Evolutionary conservation across 2,329 filamentous ascomycete genomes (phyloP), one percentile per base, ranked within the genome.

Genomic region (Cladophialophora yegresii): DNA sequence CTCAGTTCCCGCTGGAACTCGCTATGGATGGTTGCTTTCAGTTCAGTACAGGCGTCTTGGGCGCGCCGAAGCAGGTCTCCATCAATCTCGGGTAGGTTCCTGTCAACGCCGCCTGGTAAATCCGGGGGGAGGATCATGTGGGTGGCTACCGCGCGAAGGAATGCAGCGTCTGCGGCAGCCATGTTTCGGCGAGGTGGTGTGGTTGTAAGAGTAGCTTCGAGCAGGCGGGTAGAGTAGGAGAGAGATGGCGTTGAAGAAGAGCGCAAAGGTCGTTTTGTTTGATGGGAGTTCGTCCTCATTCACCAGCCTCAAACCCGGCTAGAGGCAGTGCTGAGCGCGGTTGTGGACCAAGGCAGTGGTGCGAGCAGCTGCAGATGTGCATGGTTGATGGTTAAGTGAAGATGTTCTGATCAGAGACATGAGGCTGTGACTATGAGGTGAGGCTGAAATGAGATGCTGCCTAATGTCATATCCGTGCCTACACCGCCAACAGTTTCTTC

Each of bases 111-210:
- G 3, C 74, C 75, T 5, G 79, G 78, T 2, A 80, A 71, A 8
- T 76, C 66, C 9, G 77, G 75, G 2, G 78, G 78, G 0, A 80
- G 68, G 0, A 73, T 73, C 16, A 78, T 63, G 49, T 80, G 78
- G 36, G 77, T 72, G 64, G 77, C 73, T 13, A 75, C 57, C 10
- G 33, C 57, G 9, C 43, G 50, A n/a, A 64, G 62, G 22, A 60
- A 26, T 57, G 30, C 16, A 32, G 10, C 13, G 28, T 33, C 51
- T 5, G 12, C 28, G 26, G 28, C 51, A 28, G 51, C 23, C 51
- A 54, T 54, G 28, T 23, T 30, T 30, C 3, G n/a, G 0, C 22
- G 28, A 53, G 20, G 13, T 13, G 30, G 8, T 22, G 40, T 22
- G 16, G 16, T n/a, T n/a, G 36, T 6, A 16, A 43, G 36, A 16